phyloP scores from a whole-genome alignment of 352 stramenopile species.

The Globisporangium spiculum region DNA sequence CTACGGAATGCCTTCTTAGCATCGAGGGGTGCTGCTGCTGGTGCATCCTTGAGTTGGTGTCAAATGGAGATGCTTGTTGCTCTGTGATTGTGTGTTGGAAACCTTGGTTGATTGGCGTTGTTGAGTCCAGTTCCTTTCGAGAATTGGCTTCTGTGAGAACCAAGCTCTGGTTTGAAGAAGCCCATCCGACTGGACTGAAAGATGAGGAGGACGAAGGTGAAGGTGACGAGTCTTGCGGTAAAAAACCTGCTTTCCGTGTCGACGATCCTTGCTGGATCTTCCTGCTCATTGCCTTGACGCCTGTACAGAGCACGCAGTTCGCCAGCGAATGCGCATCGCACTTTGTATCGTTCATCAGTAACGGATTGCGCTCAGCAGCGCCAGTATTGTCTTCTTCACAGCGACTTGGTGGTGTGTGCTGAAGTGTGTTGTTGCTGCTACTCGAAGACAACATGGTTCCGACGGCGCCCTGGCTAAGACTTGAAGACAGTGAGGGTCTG shows the following conservation, averaged over 20 bases:
- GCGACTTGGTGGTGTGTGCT: not conserved
- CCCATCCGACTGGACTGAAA: not conserved
- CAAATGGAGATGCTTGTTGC: not conserved
- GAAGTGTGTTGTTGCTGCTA: not conserved
- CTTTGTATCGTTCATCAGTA: constrained; percentile 24
- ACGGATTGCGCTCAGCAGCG: not conserved
- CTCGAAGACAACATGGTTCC: not conserved
- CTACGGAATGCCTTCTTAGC: constrained; percentile 10
- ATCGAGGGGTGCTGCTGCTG: not conserved
- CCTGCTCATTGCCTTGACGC: constrained; percentile 25
- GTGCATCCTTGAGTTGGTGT: not conserved
- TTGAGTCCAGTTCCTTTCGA: not conserved
- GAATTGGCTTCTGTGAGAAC: not conserved
- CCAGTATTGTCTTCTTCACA: constrained; percentile 1
- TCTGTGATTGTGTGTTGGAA: not conserved
- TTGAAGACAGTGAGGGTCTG: not conserved
- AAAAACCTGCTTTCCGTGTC: not conserved
- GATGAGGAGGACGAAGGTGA: not conserved
- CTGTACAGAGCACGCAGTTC: constrained; percentile 73
- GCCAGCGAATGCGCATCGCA: constrained; percentile 53
- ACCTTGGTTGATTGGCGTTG: not conserved
- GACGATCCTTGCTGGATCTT: constrained; percentile 8
- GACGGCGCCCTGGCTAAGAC: not conserved
- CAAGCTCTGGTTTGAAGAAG: not conserved
- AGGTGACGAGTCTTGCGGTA: not conserved